These are phyloP conservation scores for Metschnikowia cerradonensis DNA, from an alignment of 805 yeast genomes.

Conservation along the genomic window DNA sequence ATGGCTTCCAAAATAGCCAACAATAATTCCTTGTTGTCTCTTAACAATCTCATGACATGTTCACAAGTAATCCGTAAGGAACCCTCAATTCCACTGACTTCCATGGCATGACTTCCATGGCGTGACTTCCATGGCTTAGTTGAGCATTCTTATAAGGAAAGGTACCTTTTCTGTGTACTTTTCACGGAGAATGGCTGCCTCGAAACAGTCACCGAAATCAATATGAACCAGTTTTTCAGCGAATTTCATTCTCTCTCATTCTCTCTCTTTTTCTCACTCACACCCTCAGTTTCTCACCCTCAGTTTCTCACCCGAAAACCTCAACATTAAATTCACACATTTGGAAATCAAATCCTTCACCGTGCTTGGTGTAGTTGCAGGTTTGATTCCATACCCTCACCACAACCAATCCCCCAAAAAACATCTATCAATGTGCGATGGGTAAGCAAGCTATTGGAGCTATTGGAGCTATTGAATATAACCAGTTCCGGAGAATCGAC, in stretches of 20 bases:
- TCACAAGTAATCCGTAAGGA: conserved; percentile 95
- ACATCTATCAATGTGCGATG: conserved; percentile 93
- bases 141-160: conserved; percentile 92
- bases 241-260: conserved; percentile 34
- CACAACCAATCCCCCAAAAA: conserved; percentile 89
- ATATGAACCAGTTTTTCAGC: conserved; percentile 96
- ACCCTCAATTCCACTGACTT: conserved; percentile 97
- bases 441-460: conserved; percentile 99
- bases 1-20: conserved; percentile 98
- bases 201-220: conserved; percentile 99
- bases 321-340: conserved; percentile 62
- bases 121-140: conserved; percentile 98
- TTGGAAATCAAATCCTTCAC: conserved; percentile 95
- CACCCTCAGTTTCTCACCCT: too few species aligned
- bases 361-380: conserved; percentile 88
- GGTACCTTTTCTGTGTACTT: conserved; percentile 98
- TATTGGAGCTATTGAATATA: conserved; percentile 71
- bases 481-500: conserved; percentile 93
- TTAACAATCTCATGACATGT: conserved; percentile 89
- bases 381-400: conserved; percentile 87
- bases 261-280: too few species aligned
- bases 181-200: conserved; percentile 93
- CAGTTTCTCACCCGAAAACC: conserved; percentile 33
- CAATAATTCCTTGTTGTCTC: conserved; percentile 92
- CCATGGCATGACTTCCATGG: too few species aligned